Evolutionary conservation across 2,329 filamentous ascomycete species (phyloP), one percentile per base, ranked within the genome.

Genomic region (Endocalyx cinctus): DNA sequence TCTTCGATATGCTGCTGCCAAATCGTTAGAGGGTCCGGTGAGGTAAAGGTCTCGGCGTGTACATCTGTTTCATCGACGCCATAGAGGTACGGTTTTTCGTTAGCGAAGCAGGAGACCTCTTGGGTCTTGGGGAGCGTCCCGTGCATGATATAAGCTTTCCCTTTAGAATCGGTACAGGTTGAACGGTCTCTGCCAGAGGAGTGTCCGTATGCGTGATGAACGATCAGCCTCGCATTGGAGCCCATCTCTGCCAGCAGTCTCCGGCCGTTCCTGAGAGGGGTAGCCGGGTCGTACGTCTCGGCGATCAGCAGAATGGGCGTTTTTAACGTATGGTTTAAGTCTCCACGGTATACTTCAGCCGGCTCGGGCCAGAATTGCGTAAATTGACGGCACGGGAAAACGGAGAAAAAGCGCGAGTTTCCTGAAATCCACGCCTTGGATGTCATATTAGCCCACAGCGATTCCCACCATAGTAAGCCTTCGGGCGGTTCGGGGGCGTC

Each of bases 161-260:
- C 61, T 17, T 68, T 54, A 1, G 41, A 37, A 26, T 71, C 62
- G 1, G 68, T 72, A 47, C 68, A 72, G 10, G 50, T 50, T 2
- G 68, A 70, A 22, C 42, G 51, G 32, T 72, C 66, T n/a, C 57
- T 50, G n/a, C n/a, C n/a, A 4, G 64, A 67, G 10, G 63, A 60
- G 37, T 72, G 68, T 0, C 69, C 69, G 30, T 70, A 72, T 5
- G 68, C 68, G 35, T 72, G 68, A 35, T 72, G 69, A 5, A 51
- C 66, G 20, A 72, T 53, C 13, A 72, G 50, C 5, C 67, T 46
- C n/a, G 68, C 67, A 34, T 72, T 72, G 6, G 45, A 34, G 1
- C 67, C 69, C 67, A 72, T 70, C 34, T 69, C 67, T 0, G 42
- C 31, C 13, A 63, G 35, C 3, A 72, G 52, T 17, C 67, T 50